Evolutionary conservation across 495 filamentous ascomycete genomes (phyloP).

Genomic region (Niebla homalea): DNA sequence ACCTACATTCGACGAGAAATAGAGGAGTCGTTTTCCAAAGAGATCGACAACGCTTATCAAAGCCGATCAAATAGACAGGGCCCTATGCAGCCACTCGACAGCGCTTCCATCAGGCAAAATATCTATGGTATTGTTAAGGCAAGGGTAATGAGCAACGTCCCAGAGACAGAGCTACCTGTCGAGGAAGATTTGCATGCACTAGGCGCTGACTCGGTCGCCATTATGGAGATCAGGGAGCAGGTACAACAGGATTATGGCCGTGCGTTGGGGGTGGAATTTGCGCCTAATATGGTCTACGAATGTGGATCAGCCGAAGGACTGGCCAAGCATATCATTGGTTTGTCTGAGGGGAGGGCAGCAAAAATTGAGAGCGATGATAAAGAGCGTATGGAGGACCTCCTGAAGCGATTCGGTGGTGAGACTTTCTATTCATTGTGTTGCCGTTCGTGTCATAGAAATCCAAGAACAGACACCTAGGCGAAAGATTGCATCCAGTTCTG

Average conservation of each 20-base stretch:
- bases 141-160: conserved; percentile 17
- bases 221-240: conserved; percentile 27
- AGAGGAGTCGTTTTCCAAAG: conserved; percentile 25
- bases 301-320: conserved; percentile 31
- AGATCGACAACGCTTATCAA: conserved; percentile 31
- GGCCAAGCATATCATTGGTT: conserved; percentile 20
- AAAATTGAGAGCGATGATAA: conserved; percentile 9
- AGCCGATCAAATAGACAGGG: not conserved
- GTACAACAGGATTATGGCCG: conserved; percentile 13
- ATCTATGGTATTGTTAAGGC: conserved; percentile 14
- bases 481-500: too few relatives aligned
- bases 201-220: conserved; percentile 36
- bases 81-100: not conserved
- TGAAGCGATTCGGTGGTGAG: too few relatives aligned
- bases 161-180: conserved; percentile 19
- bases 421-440: too few relatives aligned
- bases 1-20: conserved; percentile 31
- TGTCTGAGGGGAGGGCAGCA: too few relatives aligned
- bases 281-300: conserved; percentile 33
- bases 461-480: too few relatives aligned
- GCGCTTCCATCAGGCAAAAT: not conserved
- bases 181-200: conserved; percentile 29
- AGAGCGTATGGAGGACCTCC: too few relatives aligned
- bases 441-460: too few relatives aligned
- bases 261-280: conserved; percentile 6